Base-by-base conservation (phyloP, 768 basidiomycete genomes). In the Agrocybe praecox region DNA sequence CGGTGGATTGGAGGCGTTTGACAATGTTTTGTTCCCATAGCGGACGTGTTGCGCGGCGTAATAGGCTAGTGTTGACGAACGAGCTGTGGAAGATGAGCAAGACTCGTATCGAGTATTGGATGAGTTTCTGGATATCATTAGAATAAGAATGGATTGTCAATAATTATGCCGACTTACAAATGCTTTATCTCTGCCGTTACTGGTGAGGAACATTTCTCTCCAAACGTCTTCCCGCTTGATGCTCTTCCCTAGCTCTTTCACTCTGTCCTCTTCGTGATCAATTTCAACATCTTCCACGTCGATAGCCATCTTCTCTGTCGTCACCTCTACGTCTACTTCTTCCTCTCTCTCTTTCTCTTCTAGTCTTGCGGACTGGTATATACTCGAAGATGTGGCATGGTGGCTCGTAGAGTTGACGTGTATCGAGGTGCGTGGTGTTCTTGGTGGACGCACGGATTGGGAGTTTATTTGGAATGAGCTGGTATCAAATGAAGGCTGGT, bases 391-490 rank as follows among this genome's bases (percentile, higher is more conserved):
- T 40, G 36, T 62, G n/a, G 68, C 70, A 62, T 76, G 81, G 18
- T 71, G 60, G 44, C 79, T 73, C 17, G 78, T 64, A 1, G 72
- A 71, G 57, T 64, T 71, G 36, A 60, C 63, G 51, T 63, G 61
- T 23, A 82, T 64, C 1, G 86, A 88, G 10, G 81, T 80, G 59
- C 85, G 80, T 2, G 89, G 89, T 42, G 89, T 90, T 23, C 91
- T 82, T 18, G 90, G 91, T 1, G 91, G 90, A 67, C 91, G 90
- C 4, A 83, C 77, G 14, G 90, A 90, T 49, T 87, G 82, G 9
- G 90, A 90, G 65, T 92, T 92, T 82, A 92, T 89, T 60, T 89
- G 89, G 64, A 93, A 92, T 29, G 87, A 78, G 49, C 72, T 76
- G 55, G 79, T 68, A 61, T 89, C 88, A 63, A 86, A 90, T 24